Evolutionary conservation across 257 asterid species (phyloP), one percentile per base, ranked within the genome.

Genomic region (Marsdenia floribunda): DNA sequence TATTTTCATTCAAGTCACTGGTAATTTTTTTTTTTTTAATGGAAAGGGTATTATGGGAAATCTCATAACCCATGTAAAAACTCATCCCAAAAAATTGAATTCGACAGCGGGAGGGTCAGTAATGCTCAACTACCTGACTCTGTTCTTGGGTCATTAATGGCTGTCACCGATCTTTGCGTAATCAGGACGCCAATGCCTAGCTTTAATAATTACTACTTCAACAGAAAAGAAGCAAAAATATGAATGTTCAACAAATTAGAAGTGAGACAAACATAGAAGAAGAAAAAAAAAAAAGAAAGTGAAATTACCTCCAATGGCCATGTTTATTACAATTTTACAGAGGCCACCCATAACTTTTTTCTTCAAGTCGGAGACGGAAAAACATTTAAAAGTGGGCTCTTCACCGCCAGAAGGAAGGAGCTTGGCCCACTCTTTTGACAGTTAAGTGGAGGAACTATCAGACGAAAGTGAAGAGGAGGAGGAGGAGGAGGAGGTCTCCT

Each of bases 291-390:
- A n/a, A n/a, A n/a, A n/a, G n/a, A 18, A 3, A 68, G 74, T 14
- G 26, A 70, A 47, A 70, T 7, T 50, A 70, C 73, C 73, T 82
- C 79, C 79, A 75, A 26, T 65, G 92, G 66, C 87, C 90, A 78
- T 88, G 90, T n/a, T 85, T 89, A n/a, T 90, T 90, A 47, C 83
- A 88, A 72, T 85, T 70, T 81, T 92, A 79, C 78, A 80, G 13
- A 92, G 80, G 5, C 97, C 97, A 52, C 96, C 88, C 87, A 88
- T 73, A 68, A 92, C 92, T 61, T 89, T 92, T 87, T 85, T 90
- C 84, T 89, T 92, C 94, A 92, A 86, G 74, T 89, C 98, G 14
- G 90, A 82, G 1, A 90, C 91, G 14, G 97, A 90, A 24, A 92
- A 90, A 74, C 98, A 92, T 73, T 83, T 90, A 83, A 90, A 87